Evolutionary conservation across 352 stramenopile species (phyloP).

Genomic region (Globisporangium splendens): DNA sequence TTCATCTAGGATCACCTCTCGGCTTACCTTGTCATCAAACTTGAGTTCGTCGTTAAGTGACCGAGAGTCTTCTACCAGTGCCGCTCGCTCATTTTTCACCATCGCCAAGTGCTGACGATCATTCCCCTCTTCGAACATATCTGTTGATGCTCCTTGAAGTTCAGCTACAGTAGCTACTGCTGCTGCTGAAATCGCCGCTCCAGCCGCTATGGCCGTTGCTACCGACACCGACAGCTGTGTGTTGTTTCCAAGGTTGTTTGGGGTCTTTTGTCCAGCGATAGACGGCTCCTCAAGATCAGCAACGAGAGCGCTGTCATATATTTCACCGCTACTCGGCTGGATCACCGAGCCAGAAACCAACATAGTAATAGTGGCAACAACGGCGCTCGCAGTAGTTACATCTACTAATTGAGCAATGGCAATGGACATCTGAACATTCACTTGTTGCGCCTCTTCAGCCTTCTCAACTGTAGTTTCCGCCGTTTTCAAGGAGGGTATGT

Average conservation of each 20-base stretch:
- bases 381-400: neutral
- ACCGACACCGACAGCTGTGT: too few relatives aligned
- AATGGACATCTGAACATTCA: conserved; percentile 5
- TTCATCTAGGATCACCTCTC: neutral
- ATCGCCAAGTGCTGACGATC: too few relatives aligned
- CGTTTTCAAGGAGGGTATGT: too few relatives aligned
- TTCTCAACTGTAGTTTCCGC: neutral
- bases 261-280: neutral
- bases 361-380: neutral
- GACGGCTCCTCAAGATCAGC: neutral
- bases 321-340: neutral
- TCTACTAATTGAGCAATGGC: conserved; percentile 1
- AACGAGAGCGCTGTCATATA: neutral
- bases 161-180: too few relatives aligned
- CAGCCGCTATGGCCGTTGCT: too few relatives aligned
- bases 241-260: too few relatives aligned
- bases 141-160: too few relatives aligned
- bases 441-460: neutral
- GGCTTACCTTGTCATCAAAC: neutral
- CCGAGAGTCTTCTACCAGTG: neutral
- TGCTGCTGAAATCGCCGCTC: too few relatives aligned
- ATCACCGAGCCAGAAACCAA: neutral
- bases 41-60: neutral
- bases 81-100: neutral
- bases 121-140: too few relatives aligned